A percentile compares a stretch with the other conserved stretches of the same genome.
These are phyloP conservation scores for Tolypocladium tundrense DNA, from an alignment of 2,329 filamentous ascomycete genomes.

Conservation along the genomic window DNA sequence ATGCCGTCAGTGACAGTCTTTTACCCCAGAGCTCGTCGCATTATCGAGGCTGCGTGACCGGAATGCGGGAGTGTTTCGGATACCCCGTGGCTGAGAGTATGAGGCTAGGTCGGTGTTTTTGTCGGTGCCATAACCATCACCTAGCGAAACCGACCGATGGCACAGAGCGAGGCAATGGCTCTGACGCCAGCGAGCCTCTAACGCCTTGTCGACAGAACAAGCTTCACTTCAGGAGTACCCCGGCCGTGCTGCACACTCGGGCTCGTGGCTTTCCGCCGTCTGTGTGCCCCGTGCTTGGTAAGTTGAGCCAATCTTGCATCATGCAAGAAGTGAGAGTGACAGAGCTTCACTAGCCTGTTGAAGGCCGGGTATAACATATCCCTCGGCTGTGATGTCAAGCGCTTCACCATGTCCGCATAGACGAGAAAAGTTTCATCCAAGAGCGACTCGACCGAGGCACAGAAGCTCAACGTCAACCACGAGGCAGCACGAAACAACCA, in stretches of 20 bases:
- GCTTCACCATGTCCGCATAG: not conserved
- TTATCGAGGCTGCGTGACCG: not conserved
- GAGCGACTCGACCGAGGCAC: not conserved
- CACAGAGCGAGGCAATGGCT: not conserved
- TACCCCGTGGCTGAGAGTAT: not conserved
- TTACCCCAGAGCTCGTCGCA: not conserved
- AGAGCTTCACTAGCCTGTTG: not conserved
- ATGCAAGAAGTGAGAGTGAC: not conserved
- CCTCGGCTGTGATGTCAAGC: not conserved
- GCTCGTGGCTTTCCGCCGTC: not conserved
- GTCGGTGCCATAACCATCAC: not conserved
- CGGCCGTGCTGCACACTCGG: not conserved
- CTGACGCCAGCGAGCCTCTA: not conserved
- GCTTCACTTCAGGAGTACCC: not conserved
- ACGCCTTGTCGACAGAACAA: not conserved
- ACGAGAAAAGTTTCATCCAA: too few relatives aligned
- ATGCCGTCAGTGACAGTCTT: not conserved
- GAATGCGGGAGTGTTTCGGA: constrained; percentile 2
- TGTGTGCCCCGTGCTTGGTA: not conserved
- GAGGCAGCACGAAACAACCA: not conserved
- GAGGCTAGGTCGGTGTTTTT: not conserved
- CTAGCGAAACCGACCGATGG: too few relatives aligned
- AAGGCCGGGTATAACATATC: too few relatives aligned
- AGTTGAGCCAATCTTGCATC: not conserved
- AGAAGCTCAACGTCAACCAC: not conserved